Base-by-base conservation (phyloP, 352 stramenopile species). In the Phytophthora pini region DNA sequence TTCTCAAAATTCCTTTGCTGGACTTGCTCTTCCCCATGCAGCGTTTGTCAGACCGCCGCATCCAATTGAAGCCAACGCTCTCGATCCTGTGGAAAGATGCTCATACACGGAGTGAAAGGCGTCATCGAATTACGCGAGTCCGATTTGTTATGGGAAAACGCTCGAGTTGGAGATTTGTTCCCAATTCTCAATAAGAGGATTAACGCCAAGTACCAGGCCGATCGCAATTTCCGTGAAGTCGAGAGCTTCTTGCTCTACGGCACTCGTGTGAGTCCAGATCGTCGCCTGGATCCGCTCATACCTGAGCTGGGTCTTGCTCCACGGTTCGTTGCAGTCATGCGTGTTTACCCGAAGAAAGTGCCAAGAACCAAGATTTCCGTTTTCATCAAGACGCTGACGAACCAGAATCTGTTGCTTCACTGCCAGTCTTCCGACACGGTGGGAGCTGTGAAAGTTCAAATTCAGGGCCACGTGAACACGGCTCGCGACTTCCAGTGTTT, bases 311-410 rank as follows among this genome's bases (percentile, higher is more conserved):
- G 26, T 13, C 51, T 26, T 7, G 51, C 32, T 52, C 54, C 62
- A 11, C 47, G 62, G 5, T n/a, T 70, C 13, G 24, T 70, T 45
- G 62, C 55, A 9, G 51, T 17, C 10, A 56, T 41, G 11, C 20
- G 26, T 24, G 29, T 22, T 11, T 26, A 32, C 10, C 7, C n/a
- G 26, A 20, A 12, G 10, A 32, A 12, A 36, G 17, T 3, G 12
- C 17, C n/a, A 32, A 22, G 32, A 5, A 34, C 11, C 5, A 8
- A 17, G 1, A 46, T 66, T 6, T 13, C 12, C 3, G 13, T 68
- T 1, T 68, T 56, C 45, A n/a, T 70, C 17, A 8, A 39, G 11
- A 52, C 17, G 8, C 15, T 56, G 7, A 38, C 2, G 32, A 45
- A 45, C 0, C 53, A 54, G 24, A 58, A 13, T 10, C 12, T 36